A percentile compares a stretch with the other conserved stretches of the same genome.
These are phyloP conservation scores for Quercus bicolor DNA, from an alignment of 306 rosid genomes.

Conservation along the genomic window DNA sequence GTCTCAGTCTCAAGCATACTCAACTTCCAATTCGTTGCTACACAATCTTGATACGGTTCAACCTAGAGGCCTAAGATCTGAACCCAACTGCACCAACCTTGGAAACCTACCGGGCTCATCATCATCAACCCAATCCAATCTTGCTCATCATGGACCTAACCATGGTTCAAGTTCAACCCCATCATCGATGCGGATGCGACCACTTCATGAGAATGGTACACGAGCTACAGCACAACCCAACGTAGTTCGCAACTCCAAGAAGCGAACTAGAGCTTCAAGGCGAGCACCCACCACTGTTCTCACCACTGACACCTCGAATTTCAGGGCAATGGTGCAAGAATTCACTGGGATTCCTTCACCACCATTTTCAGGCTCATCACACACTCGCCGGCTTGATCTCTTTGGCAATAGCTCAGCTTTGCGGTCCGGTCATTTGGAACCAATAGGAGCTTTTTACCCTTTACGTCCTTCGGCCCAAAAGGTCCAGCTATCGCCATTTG, in stretches of 20 bases:
- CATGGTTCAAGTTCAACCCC: neutral
- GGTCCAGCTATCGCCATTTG: slow-evolving; percentile 34
- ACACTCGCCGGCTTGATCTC: slow-evolving; percentile 68
- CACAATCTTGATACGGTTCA: slow-evolving; percentile 31
- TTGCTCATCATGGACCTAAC: neutral
- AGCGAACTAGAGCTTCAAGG: slow-evolving; percentile 80
- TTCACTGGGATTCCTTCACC: slow-evolving; percentile 94
- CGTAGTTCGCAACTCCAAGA: slow-evolving; percentile 55
- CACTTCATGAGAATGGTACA: slow-evolving; percentile 8
- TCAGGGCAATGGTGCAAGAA: slow-evolving; percentile 97
- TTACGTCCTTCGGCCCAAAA: slow-evolving; percentile 61
- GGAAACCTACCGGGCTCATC: slow-evolving; percentile 7
- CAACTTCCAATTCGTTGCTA: slow-evolving; percentile 36
- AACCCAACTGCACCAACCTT: slow-evolving; percentile 28
- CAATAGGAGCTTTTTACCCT: slow-evolving; percentile 36
- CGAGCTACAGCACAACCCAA: slow-evolving; percentile 12
- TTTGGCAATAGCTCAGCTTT: slow-evolving; percentile 40
- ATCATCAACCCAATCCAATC: slow-evolving; percentile 23
- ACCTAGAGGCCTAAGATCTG: slow-evolving; percentile 38
- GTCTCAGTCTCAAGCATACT: slow-evolving; percentile 40
- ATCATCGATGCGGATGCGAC: slow-evolving; percentile 20
- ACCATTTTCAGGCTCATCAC: slow-evolving; percentile 59
- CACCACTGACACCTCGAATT: slow-evolving; percentile 85
- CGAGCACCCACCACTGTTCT: slow-evolving; percentile 90
- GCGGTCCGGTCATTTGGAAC: slow-evolving; percentile 28